A percentile compares a stretch with the other conserved stretches of the same genome.
Evolutionary conservation across 805 yeast species (phyloP).

Genomic region (Sugiyamaella valdiviana): DNA sequence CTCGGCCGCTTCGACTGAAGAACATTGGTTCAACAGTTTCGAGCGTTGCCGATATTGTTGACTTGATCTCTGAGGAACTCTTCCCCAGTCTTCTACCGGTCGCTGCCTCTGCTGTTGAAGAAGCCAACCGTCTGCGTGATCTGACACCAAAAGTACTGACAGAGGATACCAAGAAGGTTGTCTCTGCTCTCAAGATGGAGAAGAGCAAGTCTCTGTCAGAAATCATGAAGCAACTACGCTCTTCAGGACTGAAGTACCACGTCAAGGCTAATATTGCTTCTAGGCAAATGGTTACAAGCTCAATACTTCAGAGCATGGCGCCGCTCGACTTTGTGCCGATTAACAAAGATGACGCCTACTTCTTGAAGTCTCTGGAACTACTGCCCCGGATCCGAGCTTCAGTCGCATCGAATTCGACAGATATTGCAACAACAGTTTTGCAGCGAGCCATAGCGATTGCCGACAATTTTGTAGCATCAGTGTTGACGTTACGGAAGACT

Average conservation of each 20-base stretch:
- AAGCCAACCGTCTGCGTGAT: slow-evolving; percentile 55
- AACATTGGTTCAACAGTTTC: slow-evolving; percentile 45
- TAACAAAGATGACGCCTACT: slow-evolving; percentile 32
- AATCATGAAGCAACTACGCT: slow-evolving; percentile 63
- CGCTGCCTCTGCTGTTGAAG: slow-evolving; percentile 48
- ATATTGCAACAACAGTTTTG: slow-evolving; percentile 67
- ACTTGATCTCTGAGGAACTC: slow-evolving; percentile 30
- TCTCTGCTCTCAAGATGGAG: slow-evolving; percentile 71
- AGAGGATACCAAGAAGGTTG: slow-evolving; percentile 66
- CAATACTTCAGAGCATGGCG: slow-evolving; percentile 50
- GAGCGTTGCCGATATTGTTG: slow-evolving; percentile 49
- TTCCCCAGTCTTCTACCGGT: slow-evolving; percentile 48
- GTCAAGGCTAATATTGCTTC: slow-evolving; percentile 61
- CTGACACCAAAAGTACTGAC: slow-evolving; percentile 72
- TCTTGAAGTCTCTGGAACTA: slow-evolving; percentile 67
- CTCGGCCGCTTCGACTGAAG: slow-evolving; percentile 52
- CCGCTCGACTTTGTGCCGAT: slow-evolving; percentile 33
- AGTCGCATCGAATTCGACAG: slow-evolving; percentile 56
- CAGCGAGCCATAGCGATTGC: slow-evolving; percentile 69
- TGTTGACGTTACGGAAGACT: slow-evolving; percentile 37
- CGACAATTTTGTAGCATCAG: slow-evolving; percentile 59
- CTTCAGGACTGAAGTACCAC: slow-evolving; percentile 68
- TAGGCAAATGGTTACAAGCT: slow-evolving; percentile 55
- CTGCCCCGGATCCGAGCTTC: slow-evolving; percentile 72
- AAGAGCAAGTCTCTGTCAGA: slow-evolving; percentile 74